phyloP scores from a whole-genome alignment of 225 moss, liverwort and hornwort genomes.

The Rhytidiadelphus loreus region DNA sequence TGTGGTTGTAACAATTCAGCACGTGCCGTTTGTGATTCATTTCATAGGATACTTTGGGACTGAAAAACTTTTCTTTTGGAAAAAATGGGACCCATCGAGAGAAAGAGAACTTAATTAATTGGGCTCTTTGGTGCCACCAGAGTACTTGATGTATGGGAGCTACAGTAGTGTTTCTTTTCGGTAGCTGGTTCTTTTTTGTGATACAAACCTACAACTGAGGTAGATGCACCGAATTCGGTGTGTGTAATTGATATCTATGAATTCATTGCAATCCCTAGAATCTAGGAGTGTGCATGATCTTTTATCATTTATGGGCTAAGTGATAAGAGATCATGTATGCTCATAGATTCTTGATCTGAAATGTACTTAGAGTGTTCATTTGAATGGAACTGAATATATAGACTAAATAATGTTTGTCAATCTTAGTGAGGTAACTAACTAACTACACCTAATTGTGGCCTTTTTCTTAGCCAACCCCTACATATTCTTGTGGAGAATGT shows the following conservation, averaged over 20 bases:
- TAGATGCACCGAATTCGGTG: background rate
- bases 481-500: background rate
- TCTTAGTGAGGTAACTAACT: no score
- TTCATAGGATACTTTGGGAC: background rate
- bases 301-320: rapidly evolving
- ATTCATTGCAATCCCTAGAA: background rate
- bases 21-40: no score
- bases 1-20: background rate
- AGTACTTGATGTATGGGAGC: rapidly evolving
- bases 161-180: background rate
- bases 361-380: background rate
- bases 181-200: background rate
- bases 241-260: background rate
- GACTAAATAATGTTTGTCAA: background rate
- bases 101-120: background rate
- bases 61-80: no score
- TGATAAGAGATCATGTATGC: no score
- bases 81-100: background rate
- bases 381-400: background rate
- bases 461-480: rapidly evolving
- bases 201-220: background rate
- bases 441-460: background rate
- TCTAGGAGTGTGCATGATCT: background rate
- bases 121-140: no score
- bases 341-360: no score